Evolutionary conservation across 2,329 filamentous ascomycete genomes (phyloP), one percentile per base, ranked within the genome.

Genomic region (Thermothelomyces thermophilus): DNA sequence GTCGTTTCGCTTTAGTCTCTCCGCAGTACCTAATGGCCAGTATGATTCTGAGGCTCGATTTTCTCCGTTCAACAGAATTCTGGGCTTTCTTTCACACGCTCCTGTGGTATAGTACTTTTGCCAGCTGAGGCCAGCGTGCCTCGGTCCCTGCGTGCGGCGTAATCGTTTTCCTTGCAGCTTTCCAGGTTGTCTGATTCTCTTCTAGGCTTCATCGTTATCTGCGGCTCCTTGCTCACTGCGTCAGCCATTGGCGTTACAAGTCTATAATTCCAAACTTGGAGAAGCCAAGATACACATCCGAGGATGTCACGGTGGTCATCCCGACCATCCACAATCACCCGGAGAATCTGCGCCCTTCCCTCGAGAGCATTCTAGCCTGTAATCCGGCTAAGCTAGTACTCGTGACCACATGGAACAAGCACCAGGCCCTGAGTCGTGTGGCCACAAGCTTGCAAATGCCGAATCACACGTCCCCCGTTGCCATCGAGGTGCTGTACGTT

Each of bases 231-330:
- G 83, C 95, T 60, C 93, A 96, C 66, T 82, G 87, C 62, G 72
- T 87, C 61, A 89, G 87, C 61, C 90, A 94, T 66, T 93, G 88
- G 86, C 75, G 75, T 11, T 95, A 95, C 72, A 86, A 83, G 68
- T 90, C 90, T 22, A 87, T 50, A 14, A 30, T 90, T 55, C 86
- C 86, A 37, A 85, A 91, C 47, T 86, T 89, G 35, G 80, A 82
- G 51, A 86, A 89, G 56, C 89, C 91, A n/a, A 83, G 76, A 39
- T 84, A 90, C 65, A 88, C 83, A 24, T 79, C 83, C 31, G 72
- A 87, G 60, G 88, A 97, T 78, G 90, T 95, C 62, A 95, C 91
- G 5, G 89, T 96, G 57, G 87, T 97, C 60, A 87, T 96, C 54
- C 91, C 91, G 6, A 94, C 90, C 10, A 90, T 97, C 57, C 88